Evolutionary conservation across 495 filamentous ascomycete genomes (phyloP), one percentile per base, ranked within the genome.

Genomic region (Xylaria venustula): DNA sequence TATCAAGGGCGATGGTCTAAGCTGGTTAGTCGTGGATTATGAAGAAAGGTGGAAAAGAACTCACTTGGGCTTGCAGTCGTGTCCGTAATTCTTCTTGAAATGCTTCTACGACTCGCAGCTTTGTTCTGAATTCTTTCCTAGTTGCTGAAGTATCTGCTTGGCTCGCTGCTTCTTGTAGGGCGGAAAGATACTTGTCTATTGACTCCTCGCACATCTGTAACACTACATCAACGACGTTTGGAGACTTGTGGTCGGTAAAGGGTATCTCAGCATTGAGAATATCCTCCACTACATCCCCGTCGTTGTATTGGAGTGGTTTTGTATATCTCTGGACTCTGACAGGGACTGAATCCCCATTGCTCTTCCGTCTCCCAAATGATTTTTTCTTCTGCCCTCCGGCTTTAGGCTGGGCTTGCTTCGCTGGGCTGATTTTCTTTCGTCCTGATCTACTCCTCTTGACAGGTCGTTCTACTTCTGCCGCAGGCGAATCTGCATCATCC

Each of bases 171-270:
- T 77, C 74, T 46, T 79, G 72, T 6, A 82, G 61, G 26, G 69
- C 82, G 54, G 81, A 70, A 9, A 83, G 61, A 26, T 73, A 77
- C 4, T 71, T 81, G 36, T 84, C 83, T 26, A 89, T 73, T 1
- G 87, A 83, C 67, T 90, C 88, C 42, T 85, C 81, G 71, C 87
- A 90, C 42, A 90, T 80, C 69, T 90, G 87, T 48, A 82, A 78
- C 9, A 90, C 69, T 0, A 90, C 88, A 50, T 91, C 88, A 17
- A 89, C 79, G 1, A 83, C 76, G 62, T 90, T 90, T 57, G 89
- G 86, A 28, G 85, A 87, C 25, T 79, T 79, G n/a, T 83, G 81
- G 60, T 77, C 85, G 11, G 83, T 65, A 40, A 78, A 80, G 6
- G 80, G 76, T 41, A 83, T 82, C 0, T 79, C 76, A 19, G 70